Percentiles rank a stretch among this genome's conserved stretches.
These are phyloP conservation scores for Parachlorella kessleri DNA, from an alignment of 139 green algal species.

Conservation along the genomic window DNA sequence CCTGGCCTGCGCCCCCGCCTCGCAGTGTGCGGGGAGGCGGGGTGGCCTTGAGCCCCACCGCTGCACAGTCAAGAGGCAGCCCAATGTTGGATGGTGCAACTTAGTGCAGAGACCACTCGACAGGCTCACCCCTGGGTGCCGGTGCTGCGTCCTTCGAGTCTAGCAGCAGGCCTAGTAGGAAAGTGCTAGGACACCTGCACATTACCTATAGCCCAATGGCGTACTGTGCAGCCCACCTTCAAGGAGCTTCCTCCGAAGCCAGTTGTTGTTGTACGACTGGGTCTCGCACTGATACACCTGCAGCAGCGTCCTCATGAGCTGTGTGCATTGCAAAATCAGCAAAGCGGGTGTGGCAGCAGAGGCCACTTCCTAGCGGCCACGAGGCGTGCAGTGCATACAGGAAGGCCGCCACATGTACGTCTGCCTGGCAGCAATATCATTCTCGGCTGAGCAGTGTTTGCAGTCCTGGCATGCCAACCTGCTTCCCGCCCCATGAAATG, in stretches of 20 bases:
- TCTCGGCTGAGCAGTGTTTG: too few relatives aligned
- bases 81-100: background rate
- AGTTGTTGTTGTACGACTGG: slow-evolving; percentile 48
- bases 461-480: too few relatives aligned
- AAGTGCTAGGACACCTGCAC: background rate
- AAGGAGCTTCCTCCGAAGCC: slow-evolving; percentile 48
- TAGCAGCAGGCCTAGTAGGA: background rate
- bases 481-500: too few relatives aligned
- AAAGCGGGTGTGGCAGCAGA: too few relatives aligned
- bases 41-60: background rate
- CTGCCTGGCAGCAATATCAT: too few relatives aligned
- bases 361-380: too few relatives aligned
- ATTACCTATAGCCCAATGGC: background rate
- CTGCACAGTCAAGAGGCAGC: background rate
- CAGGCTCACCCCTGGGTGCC: background rate
- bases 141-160: background rate
- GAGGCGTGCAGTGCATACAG: too few relatives aligned
- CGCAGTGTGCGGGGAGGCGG: too few relatives aligned
- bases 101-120: background rate
- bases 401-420: too few relatives aligned
- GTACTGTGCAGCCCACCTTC: slow-evolving; percentile 16
- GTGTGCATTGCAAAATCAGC: too few relatives aligned
- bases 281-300: background rate
- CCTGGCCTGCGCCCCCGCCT: background rate
- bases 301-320: too few relatives aligned